Base-by-base conservation (phyloP, 2,329 filamentous ascomycete species). In the Drechslerella stenobrocha region DNA sequence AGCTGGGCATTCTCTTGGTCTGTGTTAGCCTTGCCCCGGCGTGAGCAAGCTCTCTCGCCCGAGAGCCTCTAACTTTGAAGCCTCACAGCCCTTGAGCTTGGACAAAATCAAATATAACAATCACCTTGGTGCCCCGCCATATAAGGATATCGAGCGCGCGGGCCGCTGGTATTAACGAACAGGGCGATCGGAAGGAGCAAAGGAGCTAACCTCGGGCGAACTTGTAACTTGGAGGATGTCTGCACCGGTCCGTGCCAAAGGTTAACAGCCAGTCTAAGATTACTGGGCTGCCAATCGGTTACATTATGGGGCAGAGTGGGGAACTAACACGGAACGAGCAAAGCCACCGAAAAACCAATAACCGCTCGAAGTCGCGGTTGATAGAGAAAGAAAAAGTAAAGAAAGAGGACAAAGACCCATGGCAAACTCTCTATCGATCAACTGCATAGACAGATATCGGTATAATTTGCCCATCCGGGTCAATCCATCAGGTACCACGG, bases 211-310 rank as follows among this genome's bases (percentile, higher is more conserved):
- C 7, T 26, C 26, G 30, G 46, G 24, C 46, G 45, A 28, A 13
- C 23, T 28, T 8, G 34, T 45, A 13, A 15, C 32, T 18, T 32
- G 24, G 37, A 15, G 32, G 11, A 57, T 22, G 45, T 48, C 44
- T 40, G 32, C 42, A 40, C 48, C 60, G 46, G 60, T 65, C 60
- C 60, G 52, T 65, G 60, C 60, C 30, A 65, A 48, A 20, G 6
- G 4, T n/a, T 18, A 42, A 42, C 34, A 20, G 13, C 22, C 18
- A 18, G 3, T 4, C 3, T 42, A 42, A 42, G 15, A 42, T 42
- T 42, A 20, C 37, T 42, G 37, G 37, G 7, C 37, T 42, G 37
- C 22, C 37, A 42, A 20, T 18, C 15, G 2, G 13, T 9, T 42
- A 20, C 4, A 15, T 37, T 5, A 37, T 37, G 11, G 18, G 28